phyloP scores from a whole-genome alignment of 495 filamentous ascomycete species.

The Aspergillus taichungensis region DNA sequence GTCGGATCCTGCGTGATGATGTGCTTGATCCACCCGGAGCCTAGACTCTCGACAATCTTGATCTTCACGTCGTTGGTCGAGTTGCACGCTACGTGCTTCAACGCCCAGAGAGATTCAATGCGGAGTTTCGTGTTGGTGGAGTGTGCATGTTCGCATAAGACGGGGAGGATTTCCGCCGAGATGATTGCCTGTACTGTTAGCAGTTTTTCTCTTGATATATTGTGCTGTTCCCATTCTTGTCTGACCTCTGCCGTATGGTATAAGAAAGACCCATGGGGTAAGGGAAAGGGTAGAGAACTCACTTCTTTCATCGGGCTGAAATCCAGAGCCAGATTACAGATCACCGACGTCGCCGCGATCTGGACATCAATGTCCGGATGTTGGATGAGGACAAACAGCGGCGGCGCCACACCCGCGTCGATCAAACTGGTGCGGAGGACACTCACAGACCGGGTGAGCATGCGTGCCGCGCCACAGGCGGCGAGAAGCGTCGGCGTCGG shows the following conservation, averaged over 20 bases:
- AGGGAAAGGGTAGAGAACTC: conserved; percentile 20
- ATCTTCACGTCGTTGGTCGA: conserved; percentile 62
- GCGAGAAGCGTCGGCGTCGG: conserved; percentile 66
- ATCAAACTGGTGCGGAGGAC: conserved; percentile 78
- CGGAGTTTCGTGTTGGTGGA: conserved; percentile 62
- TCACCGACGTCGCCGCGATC: conserved; percentile 70
- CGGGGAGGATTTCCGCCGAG: conserved; percentile 63
- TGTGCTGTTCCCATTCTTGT: too few species aligned
- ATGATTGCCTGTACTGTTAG: conserved; percentile 53
- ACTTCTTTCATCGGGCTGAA: conserved; percentile 88
- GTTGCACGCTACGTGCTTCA: conserved; percentile 75
- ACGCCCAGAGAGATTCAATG: conserved; percentile 79
- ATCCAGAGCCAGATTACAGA: conserved; percentile 77
- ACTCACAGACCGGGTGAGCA: conserved; percentile 74
- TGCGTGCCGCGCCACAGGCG: conserved; percentile 69
- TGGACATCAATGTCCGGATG: conserved; percentile 74
- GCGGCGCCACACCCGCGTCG: conserved; percentile 72
- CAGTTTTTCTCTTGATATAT: not conserved
- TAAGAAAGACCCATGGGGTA: too few species aligned
- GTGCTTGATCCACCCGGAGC: conserved; percentile 68
- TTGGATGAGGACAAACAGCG: conserved; percentile 66
- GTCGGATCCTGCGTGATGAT: conserved; percentile 50
- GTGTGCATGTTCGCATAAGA: conserved; percentile 77
- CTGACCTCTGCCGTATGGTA: not conserved
- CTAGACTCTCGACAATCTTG: conserved; percentile 65